Evolutionary conservation across 208 protist species (phyloP), one percentile per base, ranked within the genome.

Genomic region (Tritrichomonas foetus): DNA sequence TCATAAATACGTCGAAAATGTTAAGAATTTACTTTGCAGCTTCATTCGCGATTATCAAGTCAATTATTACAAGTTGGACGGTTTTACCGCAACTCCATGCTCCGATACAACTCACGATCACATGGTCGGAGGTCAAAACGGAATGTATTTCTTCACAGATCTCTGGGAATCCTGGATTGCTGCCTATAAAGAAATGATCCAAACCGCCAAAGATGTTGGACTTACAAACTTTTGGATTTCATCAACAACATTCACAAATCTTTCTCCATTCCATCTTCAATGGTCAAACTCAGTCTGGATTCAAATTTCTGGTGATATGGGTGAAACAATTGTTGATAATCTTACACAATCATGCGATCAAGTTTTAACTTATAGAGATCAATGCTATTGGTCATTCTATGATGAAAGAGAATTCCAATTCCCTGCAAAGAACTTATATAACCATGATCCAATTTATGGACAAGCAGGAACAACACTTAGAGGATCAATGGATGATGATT

Each of bases 281-380:
- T 82, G 74, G 74, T 82, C 74, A 30, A 82, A 82, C 39, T 82
- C 74, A 1, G 74, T 82, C 30, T 82, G 74, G 74, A 44, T 82
- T 39, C 74, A 82, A 27, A 82, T 82, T 41, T 82, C 74, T 9
- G 41, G 74, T 53, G 74, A 82, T 82, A 39, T 20, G 3, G 33
- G 74, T 27, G 3, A 82, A 30, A 50, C 50, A 9, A 82, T 50
- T 39, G 50, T 82, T 16, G 64, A 25, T 33, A 30, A 72, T n/a
- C 11, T 33, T n/a, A 72, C 25, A 72, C 11, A 72, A 8, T 30
- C 11, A 33, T 8, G 16, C n/a, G 64, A 72, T 25, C 64, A 72
- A 72, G 8, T 3, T 72, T n/a, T 72, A 8, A 72, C 64, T 33
- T 72, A 72, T n/a, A 72, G 64, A 72, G 64, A 72, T 72, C 3